Evolutionary conservation across 2,329 filamentous ascomycete species (phyloP).

Genomic region (Fusarium sp.): DNA sequence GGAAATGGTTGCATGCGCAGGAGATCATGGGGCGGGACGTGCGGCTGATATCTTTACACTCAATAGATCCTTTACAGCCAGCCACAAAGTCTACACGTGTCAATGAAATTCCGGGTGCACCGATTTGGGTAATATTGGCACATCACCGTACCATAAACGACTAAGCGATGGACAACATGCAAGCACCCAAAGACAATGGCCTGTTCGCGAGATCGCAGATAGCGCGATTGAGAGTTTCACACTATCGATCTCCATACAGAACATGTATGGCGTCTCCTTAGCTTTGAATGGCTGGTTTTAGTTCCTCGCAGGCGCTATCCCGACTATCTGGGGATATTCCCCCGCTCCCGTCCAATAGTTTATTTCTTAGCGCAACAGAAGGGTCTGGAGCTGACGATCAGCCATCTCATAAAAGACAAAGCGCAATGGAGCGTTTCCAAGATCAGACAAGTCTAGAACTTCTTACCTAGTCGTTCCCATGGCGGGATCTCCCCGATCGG

Average conservation of each 20-base stretch:
- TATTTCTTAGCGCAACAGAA: not conserved
- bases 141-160: not conserved
- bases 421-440: too few species aligned
- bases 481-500: not conserved
- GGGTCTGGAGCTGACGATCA: not conserved
- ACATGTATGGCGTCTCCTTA: fast-evolving
- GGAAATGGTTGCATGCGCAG: not conserved
- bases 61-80: not conserved
- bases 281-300: not conserved
- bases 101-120: fast-evolving
- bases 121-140: not conserved
- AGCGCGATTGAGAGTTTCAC: fast-evolving
- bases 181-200: too few species aligned
- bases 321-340: not conserved
- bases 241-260: fast-evolving
- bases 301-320: not conserved
- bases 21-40: not conserved
- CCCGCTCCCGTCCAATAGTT: not conserved
- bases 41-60: not conserved
- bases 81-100: fast-evolving
- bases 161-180: fast-evolving
- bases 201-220: not conserved
- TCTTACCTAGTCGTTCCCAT: fast-evolving
- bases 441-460: too few species aligned
- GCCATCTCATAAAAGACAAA: not conserved